Evolutionary conservation across 2,329 filamentous ascomycete genomes (phyloP), one percentile per base, ranked within the genome.

Genomic region (Curvularia eragrostidis): DNA sequence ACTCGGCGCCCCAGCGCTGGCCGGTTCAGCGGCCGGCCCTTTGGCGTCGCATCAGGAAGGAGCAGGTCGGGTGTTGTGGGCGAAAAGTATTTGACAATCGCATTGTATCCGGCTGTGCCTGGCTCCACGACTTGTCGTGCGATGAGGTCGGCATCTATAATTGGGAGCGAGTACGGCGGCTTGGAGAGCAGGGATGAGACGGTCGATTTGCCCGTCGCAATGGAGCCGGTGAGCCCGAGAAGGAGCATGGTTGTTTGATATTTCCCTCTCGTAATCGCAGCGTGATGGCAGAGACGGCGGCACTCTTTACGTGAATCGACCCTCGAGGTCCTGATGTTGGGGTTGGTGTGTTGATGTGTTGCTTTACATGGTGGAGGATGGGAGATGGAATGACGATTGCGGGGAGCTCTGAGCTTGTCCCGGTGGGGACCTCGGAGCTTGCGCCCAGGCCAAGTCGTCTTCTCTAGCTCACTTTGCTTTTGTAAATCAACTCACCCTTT

Each of bases 191-290:
- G 85, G 38, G 85, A 83, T 26, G 95, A 97, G 54, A 97, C 93
- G 65, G 94, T 99, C 44, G 94, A 97, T 85, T 99, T 99, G 76
- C 95, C 95, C 5, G 95, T 99, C 59, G 95, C 95, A 74, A 99
- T 98, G 60, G 93, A 97, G 75, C 95, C 95, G 8, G 95, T 99
- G 24, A 99, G 87, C 56, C 95, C 95, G 69, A 99, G 93, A 71
- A 99, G 88, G 48, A 98, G 86, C 95, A 98, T 98, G 4, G 26
- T 28, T 28, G n/a, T 8, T 49, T 49, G 9, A 6, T 32, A 6
- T 19, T 39, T 38, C 24, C 28, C n/a, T 19, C 8, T 38, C 3
- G 23, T 49, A 9, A 18, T 39, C 67, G 58, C 12, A n/a, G 19
- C 12, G 13, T 21, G 32, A 18, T 28, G 5, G 10, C 19, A 24